Evolutionary conservation across 2,329 filamentous ascomycete species (phyloP).

Genomic region (Hirsutella minnesotensis): DNA sequence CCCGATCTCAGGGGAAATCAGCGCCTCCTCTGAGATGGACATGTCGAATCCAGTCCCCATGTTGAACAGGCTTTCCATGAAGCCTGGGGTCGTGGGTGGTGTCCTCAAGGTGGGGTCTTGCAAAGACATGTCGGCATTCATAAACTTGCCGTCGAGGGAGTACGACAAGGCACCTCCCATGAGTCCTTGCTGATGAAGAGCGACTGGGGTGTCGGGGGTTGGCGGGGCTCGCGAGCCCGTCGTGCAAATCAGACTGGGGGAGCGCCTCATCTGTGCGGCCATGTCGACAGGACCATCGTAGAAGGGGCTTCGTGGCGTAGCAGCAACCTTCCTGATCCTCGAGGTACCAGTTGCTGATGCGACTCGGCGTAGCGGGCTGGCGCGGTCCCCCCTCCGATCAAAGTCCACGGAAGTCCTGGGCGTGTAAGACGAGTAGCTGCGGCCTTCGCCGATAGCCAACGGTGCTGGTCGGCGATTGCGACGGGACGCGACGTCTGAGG

Average conservation of each 20-base stretch:
- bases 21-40: constrained; percentile 31
- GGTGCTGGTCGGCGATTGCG: constrained; percentile 33
- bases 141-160: constrained; percentile 18
- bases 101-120: constrained; percentile 37
- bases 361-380: constrained; percentile 40
- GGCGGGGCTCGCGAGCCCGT: constrained; percentile 32
- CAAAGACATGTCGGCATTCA: constrained; percentile 15
- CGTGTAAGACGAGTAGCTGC: constrained; percentile 28
- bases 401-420: constrained; percentile 38
- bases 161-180: constrained; percentile 27
- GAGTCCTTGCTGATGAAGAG: constrained; percentile 22
- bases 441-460: constrained; percentile 32
- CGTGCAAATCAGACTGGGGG: constrained; percentile 26
- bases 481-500: constrained; percentile 41
- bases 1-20: constrained; percentile 34
- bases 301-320: constrained; percentile 23
- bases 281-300: constrained; percentile 24
- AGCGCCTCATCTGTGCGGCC: constrained; percentile 29
- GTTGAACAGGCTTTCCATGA: constrained; percentile 28
- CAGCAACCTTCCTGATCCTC: constrained; percentile 19
- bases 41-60: constrained; percentile 27
- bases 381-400: constrained; percentile 29
- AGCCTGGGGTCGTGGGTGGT: constrained; percentile 39
- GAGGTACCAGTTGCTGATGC: constrained; percentile 35
- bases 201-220: constrained; percentile 35